Evolutionary conservation across 208 protist species (phyloP).

Genomic region (Crithidia expoeki): DNA sequence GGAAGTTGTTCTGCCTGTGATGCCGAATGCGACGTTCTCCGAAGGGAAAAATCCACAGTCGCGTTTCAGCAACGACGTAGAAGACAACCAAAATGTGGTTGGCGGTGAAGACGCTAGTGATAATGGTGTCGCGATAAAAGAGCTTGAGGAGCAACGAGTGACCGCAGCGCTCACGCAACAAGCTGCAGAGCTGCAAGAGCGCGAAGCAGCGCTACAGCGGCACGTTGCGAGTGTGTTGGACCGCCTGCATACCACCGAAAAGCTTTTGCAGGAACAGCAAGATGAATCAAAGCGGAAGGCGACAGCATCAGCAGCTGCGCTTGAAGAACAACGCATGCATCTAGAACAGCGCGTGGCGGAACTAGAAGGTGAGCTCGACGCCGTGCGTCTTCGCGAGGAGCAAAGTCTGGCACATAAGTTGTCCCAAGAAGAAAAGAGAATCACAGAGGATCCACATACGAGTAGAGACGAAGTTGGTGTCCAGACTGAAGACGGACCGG

Average conservation of each 20-base stretch:
- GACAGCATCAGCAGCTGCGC: not conserved
- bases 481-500: not conserved
- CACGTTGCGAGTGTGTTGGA: conserved; percentile 1
- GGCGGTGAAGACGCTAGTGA: no score
- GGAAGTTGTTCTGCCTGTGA: not conserved
- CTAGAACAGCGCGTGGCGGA: conserved; percentile 6
- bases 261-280: not conserved
- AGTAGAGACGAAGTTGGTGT: not conserved
- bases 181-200: conserved; percentile 3
- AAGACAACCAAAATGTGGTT: no score
- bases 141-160: conserved; percentile 2
- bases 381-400: not conserved
- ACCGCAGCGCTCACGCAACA: not conserved
- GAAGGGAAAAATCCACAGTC: not conserved
- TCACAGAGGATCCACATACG: no score
- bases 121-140: not conserved
- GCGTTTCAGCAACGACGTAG: no score
- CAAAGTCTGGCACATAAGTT: not conserved
- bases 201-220: not conserved
- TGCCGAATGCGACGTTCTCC: not conserved
- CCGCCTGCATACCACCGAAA: conserved; percentile 6
- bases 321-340: not conserved
- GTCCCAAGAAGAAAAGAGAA: not conserved
- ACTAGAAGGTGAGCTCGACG: not conserved
- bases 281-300: not conserved